These are phyloP conservation scores for Dryadomyces sulphureus DNA, from an alignment of 2,329 filamentous ascomycete genomes.

Conservation along the genomic window DNA sequence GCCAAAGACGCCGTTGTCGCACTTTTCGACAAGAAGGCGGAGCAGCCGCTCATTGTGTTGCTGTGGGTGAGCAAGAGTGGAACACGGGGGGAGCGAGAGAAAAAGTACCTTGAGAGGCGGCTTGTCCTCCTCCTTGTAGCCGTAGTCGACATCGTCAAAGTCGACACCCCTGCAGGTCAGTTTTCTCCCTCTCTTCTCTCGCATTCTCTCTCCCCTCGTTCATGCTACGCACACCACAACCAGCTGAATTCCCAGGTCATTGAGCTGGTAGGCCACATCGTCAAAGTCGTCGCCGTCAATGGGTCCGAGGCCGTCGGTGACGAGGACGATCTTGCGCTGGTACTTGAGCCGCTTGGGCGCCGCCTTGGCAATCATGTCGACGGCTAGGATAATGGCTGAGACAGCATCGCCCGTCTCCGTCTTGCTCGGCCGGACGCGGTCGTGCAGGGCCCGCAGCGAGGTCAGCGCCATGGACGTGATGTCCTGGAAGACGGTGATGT, in stretches of 20 bases:
- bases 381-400: constrained; percentile 72
- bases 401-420: constrained; percentile 67
- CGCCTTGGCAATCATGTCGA: constrained; percentile 62
- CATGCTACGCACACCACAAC: constrained; percentile 51
- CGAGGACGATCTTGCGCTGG: constrained; percentile 63
- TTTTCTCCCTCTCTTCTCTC: background rate
- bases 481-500: constrained; percentile 69
- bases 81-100: background rate
- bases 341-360: constrained; percentile 75
- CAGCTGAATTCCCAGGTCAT: constrained; percentile 62
- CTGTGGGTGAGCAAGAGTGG: constrained; percentile 19
- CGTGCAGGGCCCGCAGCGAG: constrained; percentile 50
- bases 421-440: constrained; percentile 49
- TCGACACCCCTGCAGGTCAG: constrained; percentile 55
- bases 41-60: constrained; percentile 59
- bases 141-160: constrained; percentile 82
- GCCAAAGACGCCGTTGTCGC: constrained; percentile 56
- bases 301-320: constrained; percentile 64
- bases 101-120: constrained; percentile 44
- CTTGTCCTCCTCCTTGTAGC: constrained; percentile 87
- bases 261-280: constrained; percentile 59
- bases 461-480: constrained; percentile 47
- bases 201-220: background rate
- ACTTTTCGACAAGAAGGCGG: constrained; percentile 48
- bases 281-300: constrained; percentile 60